phyloP scores from a whole-genome alignment of 805 yeast genomes.

The Hanseniaspora singularis region DNA sequence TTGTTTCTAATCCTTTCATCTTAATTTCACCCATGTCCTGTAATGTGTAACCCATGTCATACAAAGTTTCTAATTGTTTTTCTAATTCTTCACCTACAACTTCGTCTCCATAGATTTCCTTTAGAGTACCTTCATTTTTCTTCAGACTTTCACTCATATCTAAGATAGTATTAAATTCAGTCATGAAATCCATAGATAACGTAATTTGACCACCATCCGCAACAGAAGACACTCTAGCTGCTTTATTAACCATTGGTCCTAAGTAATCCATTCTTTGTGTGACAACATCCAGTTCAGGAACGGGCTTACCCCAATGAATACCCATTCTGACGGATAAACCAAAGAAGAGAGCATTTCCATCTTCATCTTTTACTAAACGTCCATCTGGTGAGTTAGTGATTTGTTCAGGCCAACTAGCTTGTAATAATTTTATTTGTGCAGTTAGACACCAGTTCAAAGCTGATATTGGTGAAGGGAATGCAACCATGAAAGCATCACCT shows the following conservation, averaged over 20 bases:
- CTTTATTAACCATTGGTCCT: constrained; percentile 96
- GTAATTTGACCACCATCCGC: constrained; percentile 99
- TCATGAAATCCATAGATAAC: constrained; percentile 66
- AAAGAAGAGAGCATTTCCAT: constrained; percentile 51
- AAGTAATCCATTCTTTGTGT: constrained; percentile 97
- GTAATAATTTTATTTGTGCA: constrained; percentile 70
- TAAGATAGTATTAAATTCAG: constrained; percentile 52
- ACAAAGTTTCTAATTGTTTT: constrained; percentile 50
- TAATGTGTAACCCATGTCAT: constrained; percentile 56
- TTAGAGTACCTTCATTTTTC: constrained; percentile 21
- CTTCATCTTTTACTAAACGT: constrained; percentile 56
- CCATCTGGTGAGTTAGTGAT: constrained; percentile 78
- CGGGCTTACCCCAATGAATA: constrained; percentile 95
- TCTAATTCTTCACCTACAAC: constrained; percentile 47
- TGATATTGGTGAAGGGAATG: constrained; percentile 82
- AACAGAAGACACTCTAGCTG: constrained; percentile 83
- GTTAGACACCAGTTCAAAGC: constrained; percentile 91
- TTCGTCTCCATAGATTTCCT: constrained; percentile 37
- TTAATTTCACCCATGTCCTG: constrained; percentile 73
- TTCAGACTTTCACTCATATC: constrained; percentile 28
- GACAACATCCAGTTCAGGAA: constrained; percentile 85
- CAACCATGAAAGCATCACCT: constrained; percentile 98
- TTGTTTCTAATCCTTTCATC: constrained; percentile 87
- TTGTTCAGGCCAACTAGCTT: constrained; percentile 93
- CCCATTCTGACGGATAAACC: constrained; percentile 98